Percentiles rank a stretch among this genome's conserved stretches.
phyloP scores from a whole-genome alignment of 108 stramenopile species.

The Mediolabrus comicus region DNA sequence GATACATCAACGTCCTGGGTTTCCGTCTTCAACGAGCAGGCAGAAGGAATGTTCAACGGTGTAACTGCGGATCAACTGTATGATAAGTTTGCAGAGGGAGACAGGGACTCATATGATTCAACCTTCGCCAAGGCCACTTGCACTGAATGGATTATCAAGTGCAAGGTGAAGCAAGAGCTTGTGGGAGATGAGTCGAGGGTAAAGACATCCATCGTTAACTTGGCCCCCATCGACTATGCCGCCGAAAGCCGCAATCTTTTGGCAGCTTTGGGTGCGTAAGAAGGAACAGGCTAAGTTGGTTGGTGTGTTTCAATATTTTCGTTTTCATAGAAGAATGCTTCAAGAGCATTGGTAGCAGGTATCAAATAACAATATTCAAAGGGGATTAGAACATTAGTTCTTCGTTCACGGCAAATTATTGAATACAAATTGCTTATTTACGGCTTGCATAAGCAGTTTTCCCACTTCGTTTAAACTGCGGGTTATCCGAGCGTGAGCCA shows the following conservation, averaged over 20 bases:
- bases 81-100: conserved; percentile 39
- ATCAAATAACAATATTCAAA: not conserved
- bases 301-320: not conserved
- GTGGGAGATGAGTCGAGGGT: conserved; percentile 88
- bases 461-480: conserved; percentile 5
- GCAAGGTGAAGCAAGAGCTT: conserved; percentile 91
- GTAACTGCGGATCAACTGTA: conserved; percentile 82
- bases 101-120: conserved; percentile 68
- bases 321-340: not conserved
- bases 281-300: not conserved
- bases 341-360: not conserved
- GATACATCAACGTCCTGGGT: conserved; percentile 87
- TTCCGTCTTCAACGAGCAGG: conserved; percentile 89
- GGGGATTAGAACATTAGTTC: not conserved
- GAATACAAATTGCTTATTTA: not conserved
- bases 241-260: conserved; percentile 80
- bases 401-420: not conserved
- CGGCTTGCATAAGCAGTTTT: not conserved
- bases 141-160: conserved; percentile 87
- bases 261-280: conserved; percentile 54
- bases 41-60: conserved; percentile 67
- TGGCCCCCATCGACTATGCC: conserved; percentile 83
- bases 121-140: conserved; percentile 71
- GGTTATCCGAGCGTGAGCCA: conserved; percentile 1
- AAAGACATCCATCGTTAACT: conserved; percentile 73